phyloP scores from a whole-genome alignment of 2,329 filamentous ascomycete species.

The Colletotrichum orchidophilum region DNA sequence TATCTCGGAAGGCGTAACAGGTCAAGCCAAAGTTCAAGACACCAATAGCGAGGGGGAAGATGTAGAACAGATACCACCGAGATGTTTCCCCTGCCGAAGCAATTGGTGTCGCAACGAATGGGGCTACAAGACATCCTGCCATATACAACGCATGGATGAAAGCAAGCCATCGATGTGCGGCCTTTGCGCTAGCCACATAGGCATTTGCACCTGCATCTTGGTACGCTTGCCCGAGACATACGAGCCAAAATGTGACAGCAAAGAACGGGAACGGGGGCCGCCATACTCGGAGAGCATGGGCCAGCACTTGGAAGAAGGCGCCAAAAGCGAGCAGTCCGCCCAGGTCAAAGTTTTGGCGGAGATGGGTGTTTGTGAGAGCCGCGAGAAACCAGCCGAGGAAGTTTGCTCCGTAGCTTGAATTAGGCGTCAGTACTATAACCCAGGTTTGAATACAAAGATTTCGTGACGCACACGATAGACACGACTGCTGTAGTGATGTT shows the following conservation, averaged over 20 bases:
- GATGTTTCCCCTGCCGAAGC: conserved; percentile 48
- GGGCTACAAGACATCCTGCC: conserved; percentile 64
- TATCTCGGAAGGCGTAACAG: conserved; percentile 59
- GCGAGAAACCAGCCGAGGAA: conserved; percentile 70
- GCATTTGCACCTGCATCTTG: conserved; percentile 73
- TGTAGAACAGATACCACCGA: conserved; percentile 66
- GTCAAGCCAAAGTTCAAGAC: conserved; percentile 60
- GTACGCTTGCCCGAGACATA: conserved; percentile 68
- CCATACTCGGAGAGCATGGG: conserved; percentile 66
- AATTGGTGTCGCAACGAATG: conserved; percentile 63
- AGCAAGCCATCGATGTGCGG: conserved; percentile 67
- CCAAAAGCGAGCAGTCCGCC: conserved; percentile 67
- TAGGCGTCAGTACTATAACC: background rate
- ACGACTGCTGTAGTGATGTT: conserved; percentile 60
- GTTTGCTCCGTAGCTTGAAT: conserved; percentile 59
- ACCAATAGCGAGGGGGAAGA: conserved; percentile 62
- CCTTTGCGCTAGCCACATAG: conserved; percentile 61
- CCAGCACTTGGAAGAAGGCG: conserved; percentile 62
- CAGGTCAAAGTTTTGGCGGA: conserved; percentile 61
- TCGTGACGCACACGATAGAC: conserved; percentile 54
- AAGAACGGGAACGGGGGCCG: conserved; percentile 66
- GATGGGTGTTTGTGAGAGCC: conserved; percentile 64
- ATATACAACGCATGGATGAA: conserved; percentile 73
- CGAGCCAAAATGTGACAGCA: conserved; percentile 65
- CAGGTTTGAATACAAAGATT: fast-evolving